phyloP scores from a whole-genome alignment of 768 basidiomycete species.

The Tricholoma bakamatsutake region DNA sequence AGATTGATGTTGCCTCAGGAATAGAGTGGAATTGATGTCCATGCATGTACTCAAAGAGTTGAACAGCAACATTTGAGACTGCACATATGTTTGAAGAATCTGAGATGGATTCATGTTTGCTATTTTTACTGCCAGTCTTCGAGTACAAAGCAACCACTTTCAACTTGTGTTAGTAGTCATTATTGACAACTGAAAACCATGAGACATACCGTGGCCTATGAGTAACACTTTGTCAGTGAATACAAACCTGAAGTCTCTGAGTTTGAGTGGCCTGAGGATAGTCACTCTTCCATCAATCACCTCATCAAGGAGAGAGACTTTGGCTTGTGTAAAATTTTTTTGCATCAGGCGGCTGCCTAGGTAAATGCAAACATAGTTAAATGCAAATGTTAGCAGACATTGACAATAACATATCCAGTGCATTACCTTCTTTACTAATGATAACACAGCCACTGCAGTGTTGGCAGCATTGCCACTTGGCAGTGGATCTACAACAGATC shows the following conservation, averaged over 20 bases:
- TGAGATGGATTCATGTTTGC: slow-evolving; percentile 14
- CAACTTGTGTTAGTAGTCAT: not conserved
- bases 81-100: slow-evolving; percentile 17
- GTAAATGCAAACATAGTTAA: not conserved
- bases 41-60: slow-evolving; percentile 7
- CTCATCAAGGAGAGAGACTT: not conserved
- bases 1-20: not conserved
- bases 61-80: slow-evolving; percentile 16
- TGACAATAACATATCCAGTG: not conserved
- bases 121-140: slow-evolving; percentile 22
- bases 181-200: not conserved
- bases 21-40: not conserved
- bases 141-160: slow-evolving; percentile 17
- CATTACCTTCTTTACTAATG: not conserved
- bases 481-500: not conserved
- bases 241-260: not conserved
- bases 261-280: not conserved
- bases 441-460: not conserved
- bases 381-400: not conserved
- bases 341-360: not conserved
- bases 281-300: not conserved
- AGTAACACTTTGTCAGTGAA: not conserved
- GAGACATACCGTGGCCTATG: not conserved
- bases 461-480: slow-evolving; percentile 3
- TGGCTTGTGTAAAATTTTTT: not conserved